Percentiles rank a stretch among this genome's conserved stretches.
Evolutionary conservation across 352 stramenopile genomes (phyloP).

Genomic region (Pythium coloratum): DNA sequence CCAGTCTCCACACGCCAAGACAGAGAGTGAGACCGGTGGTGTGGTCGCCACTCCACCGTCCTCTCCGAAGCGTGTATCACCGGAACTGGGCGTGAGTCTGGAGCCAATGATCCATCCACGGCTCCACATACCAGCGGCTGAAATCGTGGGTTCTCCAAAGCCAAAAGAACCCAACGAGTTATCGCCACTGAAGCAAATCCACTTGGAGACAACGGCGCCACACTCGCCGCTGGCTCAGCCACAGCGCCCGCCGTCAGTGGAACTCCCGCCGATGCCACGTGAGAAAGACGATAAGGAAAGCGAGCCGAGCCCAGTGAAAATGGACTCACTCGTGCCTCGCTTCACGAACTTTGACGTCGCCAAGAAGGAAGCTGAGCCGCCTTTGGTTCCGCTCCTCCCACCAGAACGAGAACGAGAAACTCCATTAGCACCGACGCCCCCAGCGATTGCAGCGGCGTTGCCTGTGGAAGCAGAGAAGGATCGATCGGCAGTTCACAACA

Average conservation of each 20-base stretch:
- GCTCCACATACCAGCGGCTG: neutral
- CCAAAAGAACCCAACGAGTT: slow-evolving; percentile 5
- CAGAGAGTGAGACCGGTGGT: neutral
- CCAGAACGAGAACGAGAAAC: neutral
- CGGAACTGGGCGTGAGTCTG: slow-evolving; percentile 4
- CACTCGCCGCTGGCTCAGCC: slow-evolving; percentile 2
- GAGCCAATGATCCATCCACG: slow-evolving; percentile 9
- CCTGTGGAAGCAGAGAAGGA: neutral
- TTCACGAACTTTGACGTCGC: slow-evolving; percentile 1
- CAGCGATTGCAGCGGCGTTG: neutral
- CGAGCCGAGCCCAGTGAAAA: slow-evolving; percentile 21
- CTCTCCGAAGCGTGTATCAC: neutral
- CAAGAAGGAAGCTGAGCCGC: slow-evolving; percentile 9
- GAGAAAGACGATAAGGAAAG: slow-evolving; percentile 18
- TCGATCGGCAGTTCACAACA: neutral
- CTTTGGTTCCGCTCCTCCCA: neutral
- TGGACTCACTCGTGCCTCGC: slow-evolving; percentile 7
- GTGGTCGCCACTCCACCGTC: neutral
- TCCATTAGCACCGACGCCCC: neutral
- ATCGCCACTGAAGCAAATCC: slow-evolving; percentile 12
- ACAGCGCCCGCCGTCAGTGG: slow-evolving; percentile 9
- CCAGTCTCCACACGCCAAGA: neutral
- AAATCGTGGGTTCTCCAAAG: neutral
- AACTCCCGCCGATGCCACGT: slow-evolving; percentile 14
- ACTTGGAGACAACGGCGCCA: slow-evolving; percentile 8